Evolutionary conservation across 2,329 filamentous ascomycete species (phyloP).

Genomic region (Aspergillus sp.): DNA sequence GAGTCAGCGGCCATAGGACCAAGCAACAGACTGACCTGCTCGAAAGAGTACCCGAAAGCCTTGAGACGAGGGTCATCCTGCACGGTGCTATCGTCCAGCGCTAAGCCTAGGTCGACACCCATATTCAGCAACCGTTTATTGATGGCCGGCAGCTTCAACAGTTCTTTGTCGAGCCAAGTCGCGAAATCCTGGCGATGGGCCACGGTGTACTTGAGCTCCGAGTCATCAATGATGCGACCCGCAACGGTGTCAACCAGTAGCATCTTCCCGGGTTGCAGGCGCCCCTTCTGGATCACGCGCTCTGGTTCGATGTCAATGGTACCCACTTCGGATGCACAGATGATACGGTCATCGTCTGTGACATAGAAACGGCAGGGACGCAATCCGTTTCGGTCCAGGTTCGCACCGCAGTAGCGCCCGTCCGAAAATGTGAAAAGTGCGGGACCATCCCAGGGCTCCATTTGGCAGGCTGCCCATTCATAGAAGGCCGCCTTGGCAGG

Average conservation of each 20-base stretch:
- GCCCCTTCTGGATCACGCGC: constrained; percentile 82
- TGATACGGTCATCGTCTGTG: constrained; percentile 92
- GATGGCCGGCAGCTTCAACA: constrained; percentile 73
- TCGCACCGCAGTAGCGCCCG: constrained; percentile 92
- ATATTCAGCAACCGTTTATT: constrained; percentile 54
- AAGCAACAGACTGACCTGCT: constrained; percentile 86
- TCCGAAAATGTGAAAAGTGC: constrained; percentile 96
- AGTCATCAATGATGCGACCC: constrained; percentile 89
- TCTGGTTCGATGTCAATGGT: constrained; percentile 89
- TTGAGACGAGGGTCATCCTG: constrained; percentile 79
- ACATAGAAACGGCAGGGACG: constrained; percentile 96
- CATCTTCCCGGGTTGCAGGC: constrained; percentile 92
- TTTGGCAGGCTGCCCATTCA: constrained; percentile 96
- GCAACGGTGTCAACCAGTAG: constrained; percentile 85
- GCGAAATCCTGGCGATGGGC: constrained; percentile 82
- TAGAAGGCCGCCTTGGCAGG: constrained; percentile 95
- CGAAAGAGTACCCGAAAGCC: constrained; percentile 89
- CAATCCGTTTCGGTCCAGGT: constrained; percentile 90
- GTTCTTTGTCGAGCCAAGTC: constrained; percentile 76
- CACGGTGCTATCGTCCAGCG: constrained; percentile 62
- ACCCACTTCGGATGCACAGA: constrained; percentile 94
- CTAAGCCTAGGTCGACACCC: constrained; percentile 56
- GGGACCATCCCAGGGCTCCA: constrained; percentile 98
- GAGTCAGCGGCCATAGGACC: constrained; percentile 96
- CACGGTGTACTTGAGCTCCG: constrained; percentile 83